Percentiles rank a stretch among this genome's conserved stretches.
Conservation (phyloP, 2,329 filamentous ascomycete genomes). For the Penicillium glabrum region DNA sequence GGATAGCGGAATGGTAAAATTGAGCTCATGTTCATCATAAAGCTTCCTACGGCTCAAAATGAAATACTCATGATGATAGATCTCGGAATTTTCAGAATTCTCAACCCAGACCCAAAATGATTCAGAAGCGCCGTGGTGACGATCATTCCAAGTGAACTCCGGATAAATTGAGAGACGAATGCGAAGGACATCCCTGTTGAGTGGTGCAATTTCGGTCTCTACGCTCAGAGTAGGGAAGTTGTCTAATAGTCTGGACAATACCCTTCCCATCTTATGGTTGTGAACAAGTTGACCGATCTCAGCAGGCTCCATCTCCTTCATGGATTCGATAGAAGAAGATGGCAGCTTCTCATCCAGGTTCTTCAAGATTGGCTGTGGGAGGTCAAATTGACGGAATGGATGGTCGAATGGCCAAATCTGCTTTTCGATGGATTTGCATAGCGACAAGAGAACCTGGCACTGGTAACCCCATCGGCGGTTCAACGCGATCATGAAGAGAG, state of each 20-base stretch:
- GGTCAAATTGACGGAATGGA: constrained; percentile 90
- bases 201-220: constrained; percentile 89
- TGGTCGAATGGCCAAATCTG: constrained; percentile 94
- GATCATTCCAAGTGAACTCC: constrained; percentile 93
- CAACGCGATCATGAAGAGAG: constrained; percentile 94
- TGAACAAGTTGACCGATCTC: constrained; percentile 92
- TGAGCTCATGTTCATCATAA: constrained; percentile 93
- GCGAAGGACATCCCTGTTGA: constrained; percentile 92
- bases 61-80: constrained; percentile 97
- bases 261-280: constrained; percentile 82
- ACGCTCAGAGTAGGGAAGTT: constrained; percentile 91
- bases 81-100: constrained; percentile 95
- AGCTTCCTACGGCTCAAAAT: constrained; percentile 87
- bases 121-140: constrained; percentile 88
- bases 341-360: constrained; percentile 80
- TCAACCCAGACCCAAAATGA: constrained; percentile 99
- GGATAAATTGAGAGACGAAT: constrained; percentile 83
- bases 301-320: constrained; percentile 88
- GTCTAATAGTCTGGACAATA: constrained; percentile 75
- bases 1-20: constrained; percentile 92
- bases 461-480: constrained; percentile 96
- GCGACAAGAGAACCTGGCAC: constrained; percentile 82
- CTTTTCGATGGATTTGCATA: constrained; percentile 97
- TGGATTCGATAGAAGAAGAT: constrained; percentile 70
- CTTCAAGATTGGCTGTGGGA: constrained; percentile 78